Conservation (phyloP, 176 grass and related monocot species). For the Puccinellia tenuiflora region DNA sequence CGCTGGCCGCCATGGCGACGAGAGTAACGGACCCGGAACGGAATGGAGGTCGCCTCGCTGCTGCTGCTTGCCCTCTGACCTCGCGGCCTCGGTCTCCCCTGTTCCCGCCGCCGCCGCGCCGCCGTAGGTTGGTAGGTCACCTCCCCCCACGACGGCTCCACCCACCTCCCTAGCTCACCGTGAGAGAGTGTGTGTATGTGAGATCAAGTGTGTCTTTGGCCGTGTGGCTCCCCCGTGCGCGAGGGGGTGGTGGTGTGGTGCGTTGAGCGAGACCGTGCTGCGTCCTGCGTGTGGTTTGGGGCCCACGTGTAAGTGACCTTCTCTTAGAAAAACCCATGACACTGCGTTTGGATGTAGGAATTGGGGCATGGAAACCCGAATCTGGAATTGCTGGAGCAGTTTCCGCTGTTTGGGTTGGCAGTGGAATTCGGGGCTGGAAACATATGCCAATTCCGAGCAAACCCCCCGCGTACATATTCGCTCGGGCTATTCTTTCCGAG, state of each 20-base stretch:
- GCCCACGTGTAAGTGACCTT: constrained; percentile 14
- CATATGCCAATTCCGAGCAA: too few species aligned
- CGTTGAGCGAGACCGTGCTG: neutral
- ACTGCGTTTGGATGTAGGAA: too few species aligned
- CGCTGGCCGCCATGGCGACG: constrained; percentile 32
- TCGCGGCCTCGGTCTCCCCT: neutral
- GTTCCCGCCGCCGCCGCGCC: neutral
- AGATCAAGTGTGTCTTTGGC: neutral
- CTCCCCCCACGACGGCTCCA: neutral
- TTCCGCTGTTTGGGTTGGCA: too few species aligned
- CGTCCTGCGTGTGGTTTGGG: neutral
- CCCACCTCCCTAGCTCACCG: constrained; percentile 10
- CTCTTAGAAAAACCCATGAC: too few species aligned
- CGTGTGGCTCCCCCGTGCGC: constrained; percentile 25
- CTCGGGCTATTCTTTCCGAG: too few species aligned
- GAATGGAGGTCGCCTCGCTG: neutral
- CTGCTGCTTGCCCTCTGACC: neutral
- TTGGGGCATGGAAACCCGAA: too few species aligned
- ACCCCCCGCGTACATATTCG: too few species aligned
- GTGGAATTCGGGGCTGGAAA: too few species aligned
- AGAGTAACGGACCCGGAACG: neutral
- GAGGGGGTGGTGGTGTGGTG: neutral
- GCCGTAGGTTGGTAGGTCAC: neutral
- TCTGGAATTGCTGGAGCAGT: too few species aligned
- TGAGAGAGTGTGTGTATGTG: neutral